Conservation (phyloP, 2,329 filamentous ascomycete species). For the Xenoacremonium recifei region DNA sequence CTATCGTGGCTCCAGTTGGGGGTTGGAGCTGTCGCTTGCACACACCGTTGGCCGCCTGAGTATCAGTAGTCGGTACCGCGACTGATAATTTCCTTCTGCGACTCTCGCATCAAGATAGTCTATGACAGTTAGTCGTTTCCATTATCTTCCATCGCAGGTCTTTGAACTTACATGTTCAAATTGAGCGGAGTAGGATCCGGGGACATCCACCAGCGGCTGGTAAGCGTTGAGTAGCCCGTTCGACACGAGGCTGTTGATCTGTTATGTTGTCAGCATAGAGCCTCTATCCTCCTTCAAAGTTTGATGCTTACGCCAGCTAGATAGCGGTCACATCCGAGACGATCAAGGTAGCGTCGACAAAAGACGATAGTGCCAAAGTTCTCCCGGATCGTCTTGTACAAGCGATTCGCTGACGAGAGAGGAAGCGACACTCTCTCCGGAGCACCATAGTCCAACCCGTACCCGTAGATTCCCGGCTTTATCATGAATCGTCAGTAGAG, state of each 20-base stretch:
- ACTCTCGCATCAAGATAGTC: slow-evolving; percentile 46
- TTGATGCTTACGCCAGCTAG: slow-evolving; percentile 48
- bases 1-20: background rate
- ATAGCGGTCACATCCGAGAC: slow-evolving; percentile 60
- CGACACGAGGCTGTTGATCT: slow-evolving; percentile 57
- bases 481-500: background rate
- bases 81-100: slow-evolving; percentile 50
- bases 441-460: slow-evolving; percentile 41
- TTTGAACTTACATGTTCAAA: slow-evolving; percentile 51
- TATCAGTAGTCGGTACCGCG: slow-evolving; percentile 50
- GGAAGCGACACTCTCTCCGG: slow-evolving; percentile 33
- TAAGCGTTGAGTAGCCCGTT: slow-evolving; percentile 58
- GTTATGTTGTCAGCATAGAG: slow-evolving; percentile 12
- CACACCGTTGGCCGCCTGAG: background rate
- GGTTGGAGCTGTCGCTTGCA: background rate
- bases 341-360: slow-evolving; percentile 60
- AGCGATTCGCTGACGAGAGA: slow-evolving; percentile 52
- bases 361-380: slow-evolving; percentile 64
- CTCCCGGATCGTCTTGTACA: slow-evolving; percentile 58
- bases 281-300: fast-evolving
- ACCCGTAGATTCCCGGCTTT: slow-evolving; percentile 51
- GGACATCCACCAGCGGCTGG: slow-evolving; percentile 53
- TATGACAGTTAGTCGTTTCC: slow-evolving; percentile 18
- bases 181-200: slow-evolving; percentile 62
- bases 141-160: background rate